Conservation (phyloP, 2,329 filamentous ascomycete species). For the Phaeosphaeria sp. region DNA sequence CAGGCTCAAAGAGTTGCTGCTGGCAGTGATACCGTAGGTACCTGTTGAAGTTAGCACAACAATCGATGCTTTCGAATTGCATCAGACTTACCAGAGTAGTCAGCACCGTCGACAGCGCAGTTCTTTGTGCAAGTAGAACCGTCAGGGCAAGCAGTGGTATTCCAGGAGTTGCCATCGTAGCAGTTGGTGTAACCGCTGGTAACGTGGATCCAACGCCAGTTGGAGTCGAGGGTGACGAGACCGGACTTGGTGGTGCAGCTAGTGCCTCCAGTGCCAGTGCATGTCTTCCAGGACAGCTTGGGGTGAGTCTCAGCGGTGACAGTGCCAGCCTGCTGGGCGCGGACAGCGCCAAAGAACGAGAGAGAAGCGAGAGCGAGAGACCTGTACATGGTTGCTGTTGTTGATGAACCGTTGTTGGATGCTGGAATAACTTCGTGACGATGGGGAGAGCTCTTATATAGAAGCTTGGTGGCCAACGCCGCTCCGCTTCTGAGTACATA, state of each 20-base stretch:
- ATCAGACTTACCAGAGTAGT: slow-evolving; percentile 44
- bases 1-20: slow-evolving; percentile 60
- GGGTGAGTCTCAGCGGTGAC: slow-evolving; percentile 51
- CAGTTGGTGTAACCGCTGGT: slow-evolving; percentile 56
- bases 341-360: slow-evolving; percentile 48
- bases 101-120: slow-evolving; percentile 53
- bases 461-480: slow-evolving; percentile 1
- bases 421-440: slow-evolving; percentile 21
- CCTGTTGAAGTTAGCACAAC: slow-evolving; percentile 15
- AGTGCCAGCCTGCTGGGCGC: slow-evolving; percentile 53
- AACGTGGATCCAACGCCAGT: slow-evolving; percentile 60
- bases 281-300: slow-evolving; percentile 48
- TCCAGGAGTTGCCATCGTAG: slow-evolving; percentile 56
- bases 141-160: slow-evolving; percentile 50
- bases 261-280: slow-evolving; percentile 48
- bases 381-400: slow-evolving; percentile 48
- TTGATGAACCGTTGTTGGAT: slow-evolving; percentile 35
- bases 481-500: slow-evolving; percentile 19
- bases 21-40: slow-evolving; percentile 60
- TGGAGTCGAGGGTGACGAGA: slow-evolving; percentile 53
- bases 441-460: slow-evolving; percentile 36
- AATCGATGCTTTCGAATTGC: neutral
- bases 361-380: slow-evolving; percentile 49
- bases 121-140: slow-evolving; percentile 47
- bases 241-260: slow-evolving; percentile 48